Conservation (phyloP, 2,329 filamentous ascomycete genomes). For the Penicillium sp. region DNA sequence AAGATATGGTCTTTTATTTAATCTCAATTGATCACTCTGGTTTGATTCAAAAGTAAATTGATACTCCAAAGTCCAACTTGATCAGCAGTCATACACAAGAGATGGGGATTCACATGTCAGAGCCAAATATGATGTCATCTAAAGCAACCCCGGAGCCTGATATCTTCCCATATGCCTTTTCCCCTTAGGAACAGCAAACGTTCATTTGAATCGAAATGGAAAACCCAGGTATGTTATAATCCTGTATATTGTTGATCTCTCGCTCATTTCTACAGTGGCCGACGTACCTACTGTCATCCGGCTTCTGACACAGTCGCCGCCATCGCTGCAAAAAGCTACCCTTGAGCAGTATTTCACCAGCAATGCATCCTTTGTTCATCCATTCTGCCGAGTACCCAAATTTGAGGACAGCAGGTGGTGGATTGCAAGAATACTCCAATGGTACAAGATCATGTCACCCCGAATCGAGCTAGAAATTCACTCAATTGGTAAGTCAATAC, state of each 20-base stretch:
- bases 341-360: constrained; percentile 72
- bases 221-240: constrained; percentile 11
- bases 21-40: background rate
- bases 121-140: constrained; percentile 18
- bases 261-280: constrained; percentile 35
- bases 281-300: constrained; percentile 69
- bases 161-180: background rate
- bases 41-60: background rate
- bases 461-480: constrained; percentile 67
- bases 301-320: constrained; percentile 65
- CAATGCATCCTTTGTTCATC: constrained; percentile 72
- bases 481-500: constrained; percentile 49
- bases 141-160: background rate
- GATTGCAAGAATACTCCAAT: constrained; percentile 69
- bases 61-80: background rate
- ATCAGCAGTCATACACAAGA: too few relatives aligned
- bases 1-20: too few relatives aligned
- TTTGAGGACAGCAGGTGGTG: constrained; percentile 64
- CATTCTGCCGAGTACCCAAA: constrained; percentile 67
- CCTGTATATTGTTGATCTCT: background rate
- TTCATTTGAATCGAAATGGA: constrained; percentile 12
- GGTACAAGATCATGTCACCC: constrained; percentile 82
- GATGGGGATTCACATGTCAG: constrained; percentile 11
- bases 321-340: constrained; percentile 62
- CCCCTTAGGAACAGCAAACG: background rate